Evolutionary conservation across 768 basidiomycete species (phyloP).

Genomic region (Agaricus subrufescens): DNA sequence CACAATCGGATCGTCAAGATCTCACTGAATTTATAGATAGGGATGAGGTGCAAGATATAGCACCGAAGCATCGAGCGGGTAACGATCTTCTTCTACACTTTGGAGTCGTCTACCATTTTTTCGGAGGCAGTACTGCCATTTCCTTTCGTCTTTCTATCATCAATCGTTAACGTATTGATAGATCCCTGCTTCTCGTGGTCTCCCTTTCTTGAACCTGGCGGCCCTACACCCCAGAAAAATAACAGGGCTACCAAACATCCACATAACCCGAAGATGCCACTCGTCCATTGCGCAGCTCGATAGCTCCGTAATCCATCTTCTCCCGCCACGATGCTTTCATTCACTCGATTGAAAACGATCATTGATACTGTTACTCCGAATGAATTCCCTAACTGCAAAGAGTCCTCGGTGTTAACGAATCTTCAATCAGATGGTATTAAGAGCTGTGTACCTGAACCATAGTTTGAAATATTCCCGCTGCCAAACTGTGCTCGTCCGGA

Average conservation of each 20-base stretch:
- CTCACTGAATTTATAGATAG: no score
- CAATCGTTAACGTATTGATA: no score
- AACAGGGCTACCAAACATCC: conserved; percentile 34
- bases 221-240: conserved; percentile 26
- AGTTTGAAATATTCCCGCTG: conserved; percentile 74
- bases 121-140: no score
- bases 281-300: conserved; percentile 59
- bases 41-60: no score
- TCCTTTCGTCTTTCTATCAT: no score
- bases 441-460: conserved; percentile 55
- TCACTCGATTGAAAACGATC: conserved; percentile 61
- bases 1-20: no score
- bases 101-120: no score
- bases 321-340: conserved; percentile 17
- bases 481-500: conserved; percentile 70
- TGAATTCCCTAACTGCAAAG: conserved; percentile 56
- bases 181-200: background rate
- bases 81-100: no score
- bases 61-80: no score
- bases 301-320: conserved; percentile 47
- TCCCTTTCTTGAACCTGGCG: conserved; percentile 16
- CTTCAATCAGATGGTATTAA: background rate
- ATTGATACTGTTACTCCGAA: conserved; percentile 70
- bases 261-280: conserved; percentile 55
- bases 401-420: background rate